Conservation (phyloP, 352 stramenopile genomes). For the Globisporangium recalcitrans region DNA sequence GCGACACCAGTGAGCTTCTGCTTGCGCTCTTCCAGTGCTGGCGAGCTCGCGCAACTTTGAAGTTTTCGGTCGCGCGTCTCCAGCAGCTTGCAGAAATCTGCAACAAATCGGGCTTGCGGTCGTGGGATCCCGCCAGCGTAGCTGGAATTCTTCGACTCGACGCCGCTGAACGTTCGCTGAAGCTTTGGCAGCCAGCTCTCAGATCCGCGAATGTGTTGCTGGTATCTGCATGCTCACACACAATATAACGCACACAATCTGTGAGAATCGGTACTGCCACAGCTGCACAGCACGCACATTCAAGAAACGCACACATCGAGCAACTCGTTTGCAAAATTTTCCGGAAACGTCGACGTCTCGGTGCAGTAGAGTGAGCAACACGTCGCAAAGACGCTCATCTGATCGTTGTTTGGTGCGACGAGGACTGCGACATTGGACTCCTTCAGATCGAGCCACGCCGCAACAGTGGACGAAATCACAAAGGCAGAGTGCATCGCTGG, state of each 20-base stretch:
- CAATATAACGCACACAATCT: not conserved
- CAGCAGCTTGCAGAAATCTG: conserved; percentile 71
- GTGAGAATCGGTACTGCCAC: not conserved
- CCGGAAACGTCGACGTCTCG: conserved; percentile 52
- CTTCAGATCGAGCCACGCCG: conserved; percentile 78
- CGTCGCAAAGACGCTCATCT: conserved; percentile 86
- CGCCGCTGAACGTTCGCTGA: conserved; percentile 67
- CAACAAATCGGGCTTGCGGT: conserved; percentile 73
- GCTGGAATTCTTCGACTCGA: conserved; percentile 59
- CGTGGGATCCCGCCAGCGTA: conserved; percentile 66
- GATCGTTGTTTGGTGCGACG: conserved; percentile 79
- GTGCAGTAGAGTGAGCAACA: conserved; percentile 82
- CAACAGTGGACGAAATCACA: conserved; percentile 74
- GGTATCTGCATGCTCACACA: conserved; percentile 18
- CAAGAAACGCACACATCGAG: conserved; percentile 49
- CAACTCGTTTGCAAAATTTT: conserved; percentile 66
- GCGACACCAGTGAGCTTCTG: conserved; percentile 76
- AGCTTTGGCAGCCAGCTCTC: conserved; percentile 75
- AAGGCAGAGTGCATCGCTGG: conserved; percentile 86
- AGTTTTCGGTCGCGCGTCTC: conserved; percentile 71
- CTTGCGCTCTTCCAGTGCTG: conserved; percentile 56
- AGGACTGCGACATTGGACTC: conserved; percentile 73
- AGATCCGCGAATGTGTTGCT: conserved; percentile 67
- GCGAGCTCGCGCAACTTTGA: conserved; percentile 33
- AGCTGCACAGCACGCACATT: not conserved